These are phyloP conservation scores for Wallacemonas sp. DNA, from an alignment of 208 protist species.

Conservation along the genomic window DNA sequence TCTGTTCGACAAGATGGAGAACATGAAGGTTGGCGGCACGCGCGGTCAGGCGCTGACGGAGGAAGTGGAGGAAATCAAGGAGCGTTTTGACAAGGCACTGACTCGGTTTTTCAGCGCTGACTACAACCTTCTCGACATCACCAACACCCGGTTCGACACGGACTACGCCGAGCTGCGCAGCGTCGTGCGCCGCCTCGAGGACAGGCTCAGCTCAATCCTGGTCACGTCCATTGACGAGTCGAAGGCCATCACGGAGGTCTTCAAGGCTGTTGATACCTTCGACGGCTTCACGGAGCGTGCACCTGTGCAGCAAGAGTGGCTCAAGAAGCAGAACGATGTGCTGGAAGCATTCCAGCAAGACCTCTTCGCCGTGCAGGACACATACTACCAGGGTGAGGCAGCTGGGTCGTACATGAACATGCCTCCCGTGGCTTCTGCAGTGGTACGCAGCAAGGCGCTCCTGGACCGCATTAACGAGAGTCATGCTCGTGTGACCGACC, in stretches of 20 bases:
- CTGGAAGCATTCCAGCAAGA: conserved; percentile 85
- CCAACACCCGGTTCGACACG: conserved; percentile 92
- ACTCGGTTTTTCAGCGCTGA: conserved; percentile 81
- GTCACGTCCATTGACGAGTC: conserved; percentile 93
- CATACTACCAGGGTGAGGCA: conserved; percentile 87
- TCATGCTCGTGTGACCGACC: conserved; percentile 72
- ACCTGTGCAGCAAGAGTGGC: conserved; percentile 93
- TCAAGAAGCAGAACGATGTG: conserved; percentile 91
- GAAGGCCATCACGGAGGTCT: conserved; percentile 89
- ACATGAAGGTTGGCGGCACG: conserved; percentile 94
- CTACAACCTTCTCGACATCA: conserved; percentile 96
- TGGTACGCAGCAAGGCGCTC: conserved; percentile 92
- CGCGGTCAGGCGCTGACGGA: conserved; percentile 89
- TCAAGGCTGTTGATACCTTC: conserved; percentile 97
- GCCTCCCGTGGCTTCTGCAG: conserved; percentile 89
- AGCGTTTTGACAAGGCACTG: conserved; percentile 77
- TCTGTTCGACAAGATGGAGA: conserved; percentile 96
- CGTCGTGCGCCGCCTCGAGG: conserved; percentile 90
- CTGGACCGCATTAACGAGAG: conserved; percentile 94
- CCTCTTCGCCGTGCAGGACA: conserved; percentile 87
- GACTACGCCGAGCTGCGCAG: conserved; percentile 91
- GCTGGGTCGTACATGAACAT: conserved; percentile 89
- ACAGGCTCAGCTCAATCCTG: conserved; percentile 91
- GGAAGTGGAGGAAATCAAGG: conserved; percentile 90
- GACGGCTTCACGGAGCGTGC: conserved; percentile 94